phyloP scores from a whole-genome alignment of 129 eudicot species.

The Cynara cardunculus region DNA sequence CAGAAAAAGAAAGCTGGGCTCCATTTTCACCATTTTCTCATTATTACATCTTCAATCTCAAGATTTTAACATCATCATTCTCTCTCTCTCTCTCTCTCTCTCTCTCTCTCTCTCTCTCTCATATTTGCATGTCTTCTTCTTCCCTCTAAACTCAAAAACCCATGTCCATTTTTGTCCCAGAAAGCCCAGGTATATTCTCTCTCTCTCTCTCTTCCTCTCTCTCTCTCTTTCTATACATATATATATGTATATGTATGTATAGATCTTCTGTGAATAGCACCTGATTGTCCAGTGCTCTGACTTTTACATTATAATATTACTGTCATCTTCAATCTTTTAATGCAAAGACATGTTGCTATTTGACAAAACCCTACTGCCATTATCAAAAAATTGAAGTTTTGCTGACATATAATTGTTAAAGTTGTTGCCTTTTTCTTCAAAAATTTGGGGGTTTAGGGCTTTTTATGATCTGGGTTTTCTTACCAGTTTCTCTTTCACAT shows the following conservation, averaged over 20 bases:
- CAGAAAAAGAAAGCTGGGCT: conserved; percentile 26
- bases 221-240: neutral
- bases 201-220: conserved; percentile 2
- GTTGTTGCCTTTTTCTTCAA: conserved; percentile 12
- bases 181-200: conserved; percentile 48
- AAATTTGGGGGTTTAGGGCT: conserved; percentile 30
- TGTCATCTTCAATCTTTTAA: conserved; percentile 30
- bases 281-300: conserved; percentile 34
- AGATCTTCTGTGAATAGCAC: conserved; percentile 33
- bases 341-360: conserved; percentile 26
- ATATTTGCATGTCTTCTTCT: conserved; percentile 34
- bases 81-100: conserved; percentile 32
- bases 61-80: conserved; percentile 13
- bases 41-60: conserved; percentile 37
- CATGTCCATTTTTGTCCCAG: conserved; percentile 42
- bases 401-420: conserved; percentile 27
- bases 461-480: conserved; percentile 36
- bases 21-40: conserved; percentile 27
- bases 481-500: conserved; percentile 2
- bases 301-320: conserved; percentile 27
- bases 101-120: conserved; percentile 18
- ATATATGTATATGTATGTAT: conserved; percentile 10
- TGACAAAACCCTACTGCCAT: conserved; percentile 28
- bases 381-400: conserved; percentile 6
- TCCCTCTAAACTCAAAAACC: conserved; percentile 29